Percentiles rank a stretch among this genome's conserved stretches.
phyloP scores from a whole-genome alignment of 2,329 filamentous ascomycete genomes.

The Sporothrix globosa region DNA sequence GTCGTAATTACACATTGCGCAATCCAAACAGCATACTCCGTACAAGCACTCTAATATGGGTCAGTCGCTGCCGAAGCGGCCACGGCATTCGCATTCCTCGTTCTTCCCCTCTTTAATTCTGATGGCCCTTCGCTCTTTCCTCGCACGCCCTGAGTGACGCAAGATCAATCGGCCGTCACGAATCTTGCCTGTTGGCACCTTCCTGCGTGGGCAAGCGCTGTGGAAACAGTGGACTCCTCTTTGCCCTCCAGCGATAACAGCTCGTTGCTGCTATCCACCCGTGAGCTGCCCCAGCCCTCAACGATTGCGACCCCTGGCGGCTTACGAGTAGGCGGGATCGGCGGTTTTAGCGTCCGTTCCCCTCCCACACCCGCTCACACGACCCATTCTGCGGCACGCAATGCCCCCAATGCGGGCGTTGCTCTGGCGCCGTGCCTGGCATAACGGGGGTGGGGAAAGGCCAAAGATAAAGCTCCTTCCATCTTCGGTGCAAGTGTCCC shows the following conservation, averaged over 20 bases:
- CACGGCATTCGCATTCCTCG: not conserved
- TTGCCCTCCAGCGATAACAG: not conserved
- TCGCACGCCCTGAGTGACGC: slow-evolving; percentile 11
- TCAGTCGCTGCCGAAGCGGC: slow-evolving; percentile 11
- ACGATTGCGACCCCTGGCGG: slow-evolving; percentile 16
- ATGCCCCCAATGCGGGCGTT: slow-evolving; percentile 5
- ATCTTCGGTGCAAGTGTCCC: not conserved
- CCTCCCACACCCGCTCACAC: not conserved
- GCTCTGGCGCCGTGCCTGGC: slow-evolving; percentile 22
- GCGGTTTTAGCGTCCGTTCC: slow-evolving; percentile 9
- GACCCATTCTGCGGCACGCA: not conserved
- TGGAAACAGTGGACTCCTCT: no score
- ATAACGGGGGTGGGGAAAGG: not conserved
- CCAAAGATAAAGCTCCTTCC: slow-evolving; percentile 23
- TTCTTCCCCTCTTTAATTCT: not conserved
- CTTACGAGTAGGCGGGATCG: not conserved
- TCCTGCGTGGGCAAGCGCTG: slow-evolving; percentile 16
- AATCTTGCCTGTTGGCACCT: slow-evolving; percentile 13
- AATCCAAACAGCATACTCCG: not conserved
- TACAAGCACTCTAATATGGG: not conserved
- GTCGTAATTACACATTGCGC: not conserved
- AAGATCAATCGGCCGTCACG: slow-evolving; percentile 1
- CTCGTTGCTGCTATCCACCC: not conserved
- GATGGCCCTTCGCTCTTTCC: not conserved
- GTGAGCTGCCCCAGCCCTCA: slow-evolving; percentile 4